phyloP scores from a whole-genome alignment of 441 rosid genomes.

The Hura crepitans region DNA sequence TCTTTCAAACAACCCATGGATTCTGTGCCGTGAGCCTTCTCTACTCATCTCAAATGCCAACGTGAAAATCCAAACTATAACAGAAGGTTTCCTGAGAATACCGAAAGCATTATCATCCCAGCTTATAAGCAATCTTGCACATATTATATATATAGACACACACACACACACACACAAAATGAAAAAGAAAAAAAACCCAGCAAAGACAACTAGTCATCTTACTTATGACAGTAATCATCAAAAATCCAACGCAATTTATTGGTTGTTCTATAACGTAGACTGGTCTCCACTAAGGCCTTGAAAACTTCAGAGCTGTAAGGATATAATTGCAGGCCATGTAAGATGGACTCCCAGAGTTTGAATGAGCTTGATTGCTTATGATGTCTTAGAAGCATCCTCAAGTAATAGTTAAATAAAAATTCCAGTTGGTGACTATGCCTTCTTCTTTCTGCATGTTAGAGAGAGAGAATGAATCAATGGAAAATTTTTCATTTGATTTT shows the following conservation, averaged over 20 bases:
- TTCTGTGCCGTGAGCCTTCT: conserved; percentile 66
- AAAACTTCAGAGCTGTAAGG: conserved; percentile 69
- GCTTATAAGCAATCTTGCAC: not conserved
- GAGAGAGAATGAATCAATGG: conserved; percentile 23
- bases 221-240: conserved; percentile 72
- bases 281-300: conserved; percentile 52
- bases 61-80: conserved; percentile 71
- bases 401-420: conserved; percentile 46
- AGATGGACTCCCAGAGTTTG: conserved; percentile 63
- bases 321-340: conserved; percentile 69
- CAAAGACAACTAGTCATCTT: conserved; percentile 26
- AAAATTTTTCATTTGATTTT: not conserved
- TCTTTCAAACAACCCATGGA: conserved; percentile 83
- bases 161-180: too few species aligned
- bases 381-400: conserved; percentile 68
- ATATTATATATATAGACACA: too few species aligned
- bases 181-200: too few species aligned
- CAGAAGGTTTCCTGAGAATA: conserved; percentile 63
- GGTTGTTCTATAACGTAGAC: conserved; percentile 71
- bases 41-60: conserved; percentile 74
- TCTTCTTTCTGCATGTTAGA: conserved; percentile 60
- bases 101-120: not conserved
- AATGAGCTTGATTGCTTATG: conserved; percentile 51
- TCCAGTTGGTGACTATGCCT: conserved; percentile 69
- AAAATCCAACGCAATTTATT: conserved; percentile 67